Evolutionary conservation across 192 early-diverging fungal genomes (phyloP).

Genomic region (Coemansia brasiliensis): DNA sequence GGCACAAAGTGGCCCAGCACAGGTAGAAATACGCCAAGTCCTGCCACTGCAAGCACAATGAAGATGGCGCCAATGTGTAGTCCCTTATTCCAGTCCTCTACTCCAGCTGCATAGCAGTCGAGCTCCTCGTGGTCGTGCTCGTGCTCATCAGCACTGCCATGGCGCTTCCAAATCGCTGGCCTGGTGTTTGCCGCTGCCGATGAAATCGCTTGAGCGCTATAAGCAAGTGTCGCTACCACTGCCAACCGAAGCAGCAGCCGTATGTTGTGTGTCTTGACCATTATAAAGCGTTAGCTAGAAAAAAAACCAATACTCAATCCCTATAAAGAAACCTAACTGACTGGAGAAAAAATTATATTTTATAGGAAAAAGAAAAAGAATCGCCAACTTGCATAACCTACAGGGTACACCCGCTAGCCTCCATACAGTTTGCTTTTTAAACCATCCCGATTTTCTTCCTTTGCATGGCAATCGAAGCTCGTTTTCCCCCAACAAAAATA

Average conservation of each 20-base stretch:
- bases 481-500: conserved; percentile 1
- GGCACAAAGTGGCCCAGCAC: conserved; percentile 50
- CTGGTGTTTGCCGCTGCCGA: neutral
- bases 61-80: conserved; percentile 61
- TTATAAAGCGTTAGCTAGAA: neutral
- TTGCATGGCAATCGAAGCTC: neutral
- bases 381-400: conserved; percentile 18
- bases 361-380: neutral
- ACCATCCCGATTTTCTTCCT: neutral
- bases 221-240: neutral
- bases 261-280: neutral
- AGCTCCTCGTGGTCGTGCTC: conserved; percentile 15
- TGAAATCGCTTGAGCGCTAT: conserved; percentile 6
- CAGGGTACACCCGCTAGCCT: conserved; percentile 29
- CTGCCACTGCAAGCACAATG: conserved; percentile 57
- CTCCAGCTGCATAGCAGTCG: conserved; percentile 34
- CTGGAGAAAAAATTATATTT: neutral
- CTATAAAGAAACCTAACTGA: too few relatives aligned
- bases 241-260: conserved; percentile 4
- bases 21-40: conserved; percentile 58
- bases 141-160: conserved; percentile 17
- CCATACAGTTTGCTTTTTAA: conserved; percentile 4
- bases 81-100: conserved; percentile 39
- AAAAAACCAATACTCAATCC: too few relatives aligned
- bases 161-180: conserved; percentile 7